Evolutionary conservation across 2,329 filamentous ascomycete genomes (phyloP).

Genomic region (Aspergillus udagawae): DNA sequence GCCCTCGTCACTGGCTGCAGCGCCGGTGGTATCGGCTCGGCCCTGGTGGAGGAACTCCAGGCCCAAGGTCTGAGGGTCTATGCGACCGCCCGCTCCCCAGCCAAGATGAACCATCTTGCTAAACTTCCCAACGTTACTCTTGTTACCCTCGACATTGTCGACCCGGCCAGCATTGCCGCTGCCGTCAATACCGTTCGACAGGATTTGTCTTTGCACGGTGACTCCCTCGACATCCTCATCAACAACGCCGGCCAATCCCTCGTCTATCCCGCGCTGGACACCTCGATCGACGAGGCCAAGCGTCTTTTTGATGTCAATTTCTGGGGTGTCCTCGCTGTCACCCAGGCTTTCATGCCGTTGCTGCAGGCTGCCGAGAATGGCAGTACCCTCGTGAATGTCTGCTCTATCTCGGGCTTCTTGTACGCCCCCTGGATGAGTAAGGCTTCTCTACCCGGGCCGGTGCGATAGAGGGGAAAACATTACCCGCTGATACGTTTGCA

Average conservation of each 20-base stretch:
- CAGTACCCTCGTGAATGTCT: constrained; percentile 19
- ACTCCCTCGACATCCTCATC: constrained; percentile 32
- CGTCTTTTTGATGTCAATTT: constrained; percentile 13
- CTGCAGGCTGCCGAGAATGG: constrained; percentile 12
- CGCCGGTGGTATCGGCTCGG: constrained; percentile 35
- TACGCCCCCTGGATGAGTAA: constrained; percentile 27
- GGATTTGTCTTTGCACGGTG: constrained; percentile 11
- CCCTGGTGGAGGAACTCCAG: constrained; percentile 32
- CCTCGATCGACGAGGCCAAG: constrained; percentile 28
- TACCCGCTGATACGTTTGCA: neutral
- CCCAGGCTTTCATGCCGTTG: constrained; percentile 22
- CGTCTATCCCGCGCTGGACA: constrained; percentile 35
- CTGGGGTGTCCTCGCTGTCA: constrained; percentile 10
- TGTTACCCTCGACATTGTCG: constrained; percentile 26
- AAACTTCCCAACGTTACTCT: constrained; percentile 20
- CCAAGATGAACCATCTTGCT: constrained; percentile 24
- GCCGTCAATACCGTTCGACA: constrained; percentile 12
- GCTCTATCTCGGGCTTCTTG: constrained; percentile 14
- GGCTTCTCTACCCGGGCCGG: neutral
- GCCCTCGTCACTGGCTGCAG: constrained; percentile 39
- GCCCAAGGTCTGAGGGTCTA: constrained; percentile 32
- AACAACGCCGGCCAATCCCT: constrained; percentile 41
- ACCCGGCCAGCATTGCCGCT: constrained; percentile 21
- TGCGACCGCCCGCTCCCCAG: constrained; percentile 30
- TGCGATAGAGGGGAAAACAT: constrained; percentile 11